A percentile compares a stretch with the other conserved stretches of the same genome.
Conservation (phyloP, 2,329 filamentous ascomycete genomes). For the Epichloe bromicola region DNA sequence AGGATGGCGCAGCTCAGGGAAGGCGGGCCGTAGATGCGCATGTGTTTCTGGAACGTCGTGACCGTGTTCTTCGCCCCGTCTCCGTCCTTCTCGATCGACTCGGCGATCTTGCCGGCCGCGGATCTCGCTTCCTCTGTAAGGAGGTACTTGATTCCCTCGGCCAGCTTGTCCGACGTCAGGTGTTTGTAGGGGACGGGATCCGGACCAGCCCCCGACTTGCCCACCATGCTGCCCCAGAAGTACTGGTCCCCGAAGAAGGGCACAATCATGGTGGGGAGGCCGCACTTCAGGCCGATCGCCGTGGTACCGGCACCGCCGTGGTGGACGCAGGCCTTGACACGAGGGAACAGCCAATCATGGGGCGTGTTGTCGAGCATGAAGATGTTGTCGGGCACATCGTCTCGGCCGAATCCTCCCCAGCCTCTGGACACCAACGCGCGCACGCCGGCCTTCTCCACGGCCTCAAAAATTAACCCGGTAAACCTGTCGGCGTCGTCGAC, state of each 20-base stretch:
- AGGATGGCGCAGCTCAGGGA: conserved; percentile 55
- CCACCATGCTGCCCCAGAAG: conserved; percentile 64
- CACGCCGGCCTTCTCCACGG: conserved; percentile 50
- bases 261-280: conserved; percentile 60
- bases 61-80: conserved; percentile 61
- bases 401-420: conserved; percentile 57
- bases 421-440: conserved; percentile 62
- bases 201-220: conserved; percentile 49
- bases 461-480: conserved; percentile 59
- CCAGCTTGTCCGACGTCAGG: conserved; percentile 48
- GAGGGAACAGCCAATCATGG: conserved; percentile 66
- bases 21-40: conserved; percentile 36
- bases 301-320: conserved; percentile 71
- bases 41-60: conserved; percentile 47
- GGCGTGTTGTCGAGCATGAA: conserved; percentile 63
- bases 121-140: conserved; percentile 45
- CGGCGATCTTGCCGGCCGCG: conserved; percentile 46
- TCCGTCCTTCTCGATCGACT: conserved; percentile 47
- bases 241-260: conserved; percentile 72
- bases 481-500: conserved; percentile 58
- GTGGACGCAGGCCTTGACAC: conserved; percentile 53
- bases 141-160: conserved; percentile 58
- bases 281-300: conserved; percentile 59
- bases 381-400: conserved; percentile 45
- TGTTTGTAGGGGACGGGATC: conserved; percentile 55